Base-by-base conservation (phyloP, 2,329 filamentous ascomycete species). In the Hymenoscyphus infarciens region DNA sequence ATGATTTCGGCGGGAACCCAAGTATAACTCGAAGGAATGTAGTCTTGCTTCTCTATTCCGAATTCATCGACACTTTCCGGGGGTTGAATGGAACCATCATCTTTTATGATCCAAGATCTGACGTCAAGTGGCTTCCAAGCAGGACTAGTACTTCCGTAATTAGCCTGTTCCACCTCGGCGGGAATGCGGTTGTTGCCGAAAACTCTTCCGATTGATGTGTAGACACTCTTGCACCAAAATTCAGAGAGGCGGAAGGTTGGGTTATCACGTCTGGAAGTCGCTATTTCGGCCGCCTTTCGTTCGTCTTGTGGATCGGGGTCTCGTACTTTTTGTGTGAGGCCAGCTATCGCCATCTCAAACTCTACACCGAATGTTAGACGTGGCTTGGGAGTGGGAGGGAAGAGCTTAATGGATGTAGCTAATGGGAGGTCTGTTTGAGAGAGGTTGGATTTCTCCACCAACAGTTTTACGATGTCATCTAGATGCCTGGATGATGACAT, bases 301-400 rank as follows among this genome's bases (percentile, higher is more conserved):
- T 29, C 16, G 38, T 57, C 31, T n/a, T 39, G 29, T 35, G 16
- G 15, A 19, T 29, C 6, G 10, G 55, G 55, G 25, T 39, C 31
- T 57, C 6, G 13, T 19, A 10, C 3, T 16, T 25, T n/a, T 19
- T 39, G 16, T n/a, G 11, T 25, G 29, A 57, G 33, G 33, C 15
- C 29, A 19, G 55, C 55, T 8, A 57, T 19, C 33, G 16, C n/a
- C 11, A 57, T 19, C 15, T 57, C 16, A 19, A 57, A 57, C 33
- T 57, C 55, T 22, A 25, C 55, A 22, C 55, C 55, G 13, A 22
- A 57, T 2, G 29, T 57, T 22, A 57, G 55, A 15, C 31, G n/a
- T 25, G 16, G 7, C 22, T 49, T 49, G 42, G 22, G n/a, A 19
- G 42, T 49, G 22, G 16, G n/a, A 49, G 42, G 42, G 16, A 19